phyloP scores from a whole-genome alignment of 2,329 filamentous ascomycete species.

The Leptographium galeiforme region DNA sequence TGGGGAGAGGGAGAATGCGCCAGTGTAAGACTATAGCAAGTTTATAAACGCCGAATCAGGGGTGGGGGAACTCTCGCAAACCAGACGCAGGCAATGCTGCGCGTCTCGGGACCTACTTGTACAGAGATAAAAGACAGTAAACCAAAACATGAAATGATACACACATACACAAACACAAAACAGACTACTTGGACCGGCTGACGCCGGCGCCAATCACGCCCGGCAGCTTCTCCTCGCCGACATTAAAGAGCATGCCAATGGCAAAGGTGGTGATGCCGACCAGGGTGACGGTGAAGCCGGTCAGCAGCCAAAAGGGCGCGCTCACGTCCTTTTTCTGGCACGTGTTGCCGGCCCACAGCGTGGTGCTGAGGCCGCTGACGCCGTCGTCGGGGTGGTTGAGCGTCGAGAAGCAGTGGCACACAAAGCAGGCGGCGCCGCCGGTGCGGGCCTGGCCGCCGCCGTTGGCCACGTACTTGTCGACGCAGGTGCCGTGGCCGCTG shows the following conservation, averaged over 20 bases:
- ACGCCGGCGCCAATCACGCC: conserved; percentile 96
- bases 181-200: conserved; percentile 47
- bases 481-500: conserved; percentile 68
- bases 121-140: neutral
- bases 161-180: neutral
- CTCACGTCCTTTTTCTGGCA: conserved; percentile 91
- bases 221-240: conserved; percentile 78
- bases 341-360: conserved; percentile 69
- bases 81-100: neutral
- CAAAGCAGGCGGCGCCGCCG: conserved; percentile 44
- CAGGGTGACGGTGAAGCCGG: conserved; percentile 57
- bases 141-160: neutral
- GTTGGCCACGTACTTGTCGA: conserved; percentile 43
- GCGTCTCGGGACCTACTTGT: neutral
- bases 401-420: conserved; percentile 60
- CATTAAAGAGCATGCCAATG: conserved; percentile 66
- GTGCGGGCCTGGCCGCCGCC: conserved; percentile 22
- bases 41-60: too few relatives aligned
- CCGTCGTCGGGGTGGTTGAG: conserved; percentile 22
- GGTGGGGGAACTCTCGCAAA: too few relatives aligned
- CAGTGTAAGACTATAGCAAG: too few relatives aligned
- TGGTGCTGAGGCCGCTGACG: conserved; percentile 29
- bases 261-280: conserved; percentile 54
- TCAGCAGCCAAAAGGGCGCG: conserved; percentile 76
- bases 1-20: too few relatives aligned